These are phyloP conservation scores for Coelastrella sp. DNA, from an alignment of 139 green algal genomes.

Conservation along the genomic window DNA sequence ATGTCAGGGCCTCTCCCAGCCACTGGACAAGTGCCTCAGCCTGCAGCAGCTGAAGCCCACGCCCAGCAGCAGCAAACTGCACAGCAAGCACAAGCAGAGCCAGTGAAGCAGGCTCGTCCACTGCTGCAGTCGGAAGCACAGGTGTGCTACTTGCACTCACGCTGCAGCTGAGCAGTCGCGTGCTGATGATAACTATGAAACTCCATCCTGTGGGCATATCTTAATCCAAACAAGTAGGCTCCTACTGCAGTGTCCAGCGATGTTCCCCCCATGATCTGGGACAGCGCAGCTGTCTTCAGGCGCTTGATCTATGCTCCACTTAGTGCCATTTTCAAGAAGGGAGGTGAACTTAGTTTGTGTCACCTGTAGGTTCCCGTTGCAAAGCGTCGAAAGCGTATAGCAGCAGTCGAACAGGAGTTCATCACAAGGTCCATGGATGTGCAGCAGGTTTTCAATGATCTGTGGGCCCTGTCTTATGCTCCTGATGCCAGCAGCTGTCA, in stretches of 20 bases:
- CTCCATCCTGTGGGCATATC: no score
- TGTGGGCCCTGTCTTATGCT: constrained; percentile 65
- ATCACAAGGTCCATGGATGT: not conserved
- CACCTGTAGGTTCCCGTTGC: not conserved
- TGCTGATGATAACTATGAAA: not conserved
- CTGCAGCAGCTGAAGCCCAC: not conserved
- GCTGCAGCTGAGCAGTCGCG: no score
- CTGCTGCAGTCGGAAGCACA: not conserved
- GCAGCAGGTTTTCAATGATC: constrained; percentile 67
- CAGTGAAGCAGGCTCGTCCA: not conserved
- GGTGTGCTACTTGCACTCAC: not conserved
- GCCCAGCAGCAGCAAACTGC: constrained; percentile 20
- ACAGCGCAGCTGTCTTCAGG: no score
- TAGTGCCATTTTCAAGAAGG: not conserved
- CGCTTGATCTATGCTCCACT: not conserved
- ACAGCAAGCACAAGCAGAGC: constrained; percentile 8
- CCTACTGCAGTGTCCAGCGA: no score
- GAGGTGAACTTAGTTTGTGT: not conserved
- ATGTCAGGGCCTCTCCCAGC: no score
- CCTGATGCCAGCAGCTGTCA: not conserved
- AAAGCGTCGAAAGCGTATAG: constrained; percentile 28
- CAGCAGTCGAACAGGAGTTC: constrained; percentile 18
- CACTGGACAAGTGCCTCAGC: not conserved
- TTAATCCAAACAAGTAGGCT: no score
- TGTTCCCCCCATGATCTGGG: no score